phyloP scores from a whole-genome alignment of 2,329 filamentous ascomycete genomes.

The Cercospora sp. region DNA sequence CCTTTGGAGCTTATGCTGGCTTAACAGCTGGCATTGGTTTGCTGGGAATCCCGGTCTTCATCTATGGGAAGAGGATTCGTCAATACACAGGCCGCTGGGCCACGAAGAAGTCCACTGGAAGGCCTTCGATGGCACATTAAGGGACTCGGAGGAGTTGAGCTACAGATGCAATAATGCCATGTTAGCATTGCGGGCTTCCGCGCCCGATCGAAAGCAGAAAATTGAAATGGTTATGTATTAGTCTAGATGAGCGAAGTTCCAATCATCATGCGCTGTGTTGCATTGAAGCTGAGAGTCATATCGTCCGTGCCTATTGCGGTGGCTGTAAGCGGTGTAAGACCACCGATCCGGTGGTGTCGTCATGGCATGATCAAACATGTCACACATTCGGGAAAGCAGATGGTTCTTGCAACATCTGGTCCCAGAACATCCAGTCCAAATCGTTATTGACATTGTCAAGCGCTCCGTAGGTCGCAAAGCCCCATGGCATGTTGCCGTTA shows the following conservation, averaged over 20 bases:
- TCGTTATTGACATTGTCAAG: slow-evolving; percentile 11
- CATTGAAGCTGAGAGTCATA: not conserved
- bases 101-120: slow-evolving; percentile 22
- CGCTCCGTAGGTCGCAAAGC: slow-evolving; percentile 16
- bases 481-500: slow-evolving; percentile 18
- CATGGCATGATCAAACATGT: not conserved
- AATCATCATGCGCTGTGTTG: not conserved
- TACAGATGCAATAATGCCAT: not conserved
- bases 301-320: not conserved
- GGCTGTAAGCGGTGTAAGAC: not conserved
- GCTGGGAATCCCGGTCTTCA: slow-evolving; percentile 35
- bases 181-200: not conserved
- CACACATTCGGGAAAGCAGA: slow-evolving; percentile 11
- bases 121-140: slow-evolving; percentile 25
- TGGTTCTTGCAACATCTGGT: slow-evolving; percentile 21
- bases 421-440: slow-evolving; percentile 27
- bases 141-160: not conserved
- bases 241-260: not conserved
- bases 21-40: slow-evolving; percentile 36
- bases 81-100: slow-evolving; percentile 36
- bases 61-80: slow-evolving; percentile 39
- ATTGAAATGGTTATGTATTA: not conserved
- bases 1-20: slow-evolving; percentile 37
- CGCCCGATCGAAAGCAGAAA: not conserved
- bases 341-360: not conserved